Conservation (phyloP, 371 early-diverging fungal species). For the Mortierella sp. region DNA sequence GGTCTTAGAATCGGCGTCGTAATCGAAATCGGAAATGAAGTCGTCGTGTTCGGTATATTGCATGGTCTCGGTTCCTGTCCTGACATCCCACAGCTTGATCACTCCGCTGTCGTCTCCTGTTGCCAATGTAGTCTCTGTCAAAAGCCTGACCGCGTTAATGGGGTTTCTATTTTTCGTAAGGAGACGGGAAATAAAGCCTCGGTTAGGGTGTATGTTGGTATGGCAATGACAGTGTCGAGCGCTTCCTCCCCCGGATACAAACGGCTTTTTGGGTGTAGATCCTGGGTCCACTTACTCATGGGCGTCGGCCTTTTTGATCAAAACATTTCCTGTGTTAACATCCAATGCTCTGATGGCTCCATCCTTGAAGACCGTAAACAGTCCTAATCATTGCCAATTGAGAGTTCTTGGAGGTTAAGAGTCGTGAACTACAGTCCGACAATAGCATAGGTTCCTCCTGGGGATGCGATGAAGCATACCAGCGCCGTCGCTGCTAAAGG, state of each 20-base stretch:
- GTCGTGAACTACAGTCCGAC: no score
- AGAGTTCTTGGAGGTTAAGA: not conserved
- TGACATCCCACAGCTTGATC: conserved; percentile 93
- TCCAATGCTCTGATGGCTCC: conserved; percentile 82
- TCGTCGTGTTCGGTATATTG: conserved; percentile 87
- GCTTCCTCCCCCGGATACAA: not conserved
- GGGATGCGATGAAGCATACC: conserved; percentile 51
- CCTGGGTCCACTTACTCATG: conserved; percentile 74
- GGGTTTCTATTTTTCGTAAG: conserved; percentile 65
- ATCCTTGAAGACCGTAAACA: conserved; percentile 88
- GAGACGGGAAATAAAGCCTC: no score
- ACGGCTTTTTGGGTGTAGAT: not conserved
- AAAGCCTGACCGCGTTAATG: conserved; percentile 75
- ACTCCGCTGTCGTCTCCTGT: conserved; percentile 94
- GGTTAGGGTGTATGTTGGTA: not conserved
- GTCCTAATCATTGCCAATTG: conserved; percentile 46
- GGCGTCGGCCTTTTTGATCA: conserved; percentile 71
- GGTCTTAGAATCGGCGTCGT: conserved; percentile 71
- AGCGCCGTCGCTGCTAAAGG: conserved; percentile 81
- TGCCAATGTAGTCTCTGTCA: conserved; percentile 82
- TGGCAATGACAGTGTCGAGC: not conserved
- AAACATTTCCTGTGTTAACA: conserved; percentile 72
- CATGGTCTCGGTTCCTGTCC: conserved; percentile 76
- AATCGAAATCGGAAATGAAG: conserved; percentile 89
- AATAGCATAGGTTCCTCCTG: no score